These are phyloP conservation scores for Trametes elegans DNA, from an alignment of 768 basidiomycete genomes.

Conservation along the genomic window DNA sequence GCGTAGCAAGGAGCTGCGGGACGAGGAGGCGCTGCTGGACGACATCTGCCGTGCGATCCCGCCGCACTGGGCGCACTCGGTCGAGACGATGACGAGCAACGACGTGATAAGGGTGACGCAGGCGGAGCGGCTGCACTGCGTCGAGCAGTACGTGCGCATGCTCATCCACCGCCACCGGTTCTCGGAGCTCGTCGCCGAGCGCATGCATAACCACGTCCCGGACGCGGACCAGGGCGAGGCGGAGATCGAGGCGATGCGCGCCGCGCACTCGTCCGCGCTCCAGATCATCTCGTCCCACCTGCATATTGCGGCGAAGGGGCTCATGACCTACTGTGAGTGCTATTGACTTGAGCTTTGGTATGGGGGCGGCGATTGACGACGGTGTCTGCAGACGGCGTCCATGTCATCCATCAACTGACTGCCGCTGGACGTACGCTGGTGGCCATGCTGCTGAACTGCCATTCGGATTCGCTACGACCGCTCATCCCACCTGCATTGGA, in stretches of 20 bases:
- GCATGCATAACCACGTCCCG: slow-evolving; percentile 43
- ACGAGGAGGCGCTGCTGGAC: slow-evolving; percentile 80
- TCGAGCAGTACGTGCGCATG: slow-evolving; percentile 85
- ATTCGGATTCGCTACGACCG: slow-evolving; percentile 70
- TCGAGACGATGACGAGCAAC: slow-evolving; percentile 77
- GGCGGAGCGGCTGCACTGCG: slow-evolving; percentile 81
- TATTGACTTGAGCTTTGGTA: slow-evolving; percentile 12
- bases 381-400: slow-evolving; percentile 71
- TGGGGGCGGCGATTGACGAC: slow-evolving; percentile 5
- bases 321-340: slow-evolving; percentile 92
- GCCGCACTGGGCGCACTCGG: slow-evolving; percentile 74
- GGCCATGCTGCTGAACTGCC: slow-evolving; percentile 84
- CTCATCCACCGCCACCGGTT: slow-evolving; percentile 88
- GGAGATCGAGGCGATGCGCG: slow-evolving; percentile 76
- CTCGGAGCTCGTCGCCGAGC: slow-evolving; percentile 72
- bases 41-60: slow-evolving; percentile 75
- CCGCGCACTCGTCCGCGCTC: slow-evolving; percentile 74
- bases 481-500: slow-evolving; percentile 82
- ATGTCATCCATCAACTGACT: slow-evolving; percentile 93
- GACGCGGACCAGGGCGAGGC: slow-evolving; percentile 59
- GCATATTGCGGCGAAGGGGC: slow-evolving; percentile 79
- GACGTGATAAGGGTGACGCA: slow-evolving; percentile 91
- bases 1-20: slow-evolving; percentile 63
- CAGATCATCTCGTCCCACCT: slow-evolving; percentile 82
- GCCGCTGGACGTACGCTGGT: slow-evolving; percentile 91